Evolutionary conservation across 2,329 filamentous ascomycete species (phyloP), one percentile per base, ranked within the genome.

Genomic region (Cercospora sesami): DNA sequence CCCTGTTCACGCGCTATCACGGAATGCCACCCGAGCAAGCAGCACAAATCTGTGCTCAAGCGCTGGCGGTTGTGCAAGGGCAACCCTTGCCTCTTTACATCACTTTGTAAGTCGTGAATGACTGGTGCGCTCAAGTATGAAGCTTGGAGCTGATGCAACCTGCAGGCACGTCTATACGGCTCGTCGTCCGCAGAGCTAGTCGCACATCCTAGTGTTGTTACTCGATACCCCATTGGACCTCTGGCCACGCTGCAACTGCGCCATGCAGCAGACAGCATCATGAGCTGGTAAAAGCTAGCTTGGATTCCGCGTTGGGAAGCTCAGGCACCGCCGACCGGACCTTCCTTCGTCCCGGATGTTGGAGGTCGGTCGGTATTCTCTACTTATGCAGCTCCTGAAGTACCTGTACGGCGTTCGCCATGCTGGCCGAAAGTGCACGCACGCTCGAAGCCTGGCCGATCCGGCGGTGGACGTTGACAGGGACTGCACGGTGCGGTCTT

Each of bases 71-170:
- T 10, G 59, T 70, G 21, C 66, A 69, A 64, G 64, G 64, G 18
- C 65, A 69, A 16, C 61, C 67, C 30, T 62, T 72, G 36, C 66
- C 69, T 21, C 59, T 73, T 51, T 96, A 92, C 80, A 92, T 92
- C 79, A 89, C 87, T 71, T 83, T 94, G 91, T 94, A 83, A 86
- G 91, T 87, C 51, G 10, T 31, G 7, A 23, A n/a, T 16, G 14
- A 58, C n/a, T 65, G 14, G 8, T 14, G 23, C 45, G 21, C n/a
- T 23, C 5, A 28, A 10, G 9, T 16, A 30, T 5, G 16, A 28
- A 21, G 33, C n/a, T 36, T 21, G 12, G 18, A 53, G 65, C 72
- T 73, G 68, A 74, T 51, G 45, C 21, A 12, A 58, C 53, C 26
- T 31, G 39, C 45, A 84, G 82, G 74, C 81, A 83, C 74, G 80